Evolutionary conservation across 192 early-diverging fungal genomes (phyloP).

Genomic region (Backusella australiensis): DNA sequence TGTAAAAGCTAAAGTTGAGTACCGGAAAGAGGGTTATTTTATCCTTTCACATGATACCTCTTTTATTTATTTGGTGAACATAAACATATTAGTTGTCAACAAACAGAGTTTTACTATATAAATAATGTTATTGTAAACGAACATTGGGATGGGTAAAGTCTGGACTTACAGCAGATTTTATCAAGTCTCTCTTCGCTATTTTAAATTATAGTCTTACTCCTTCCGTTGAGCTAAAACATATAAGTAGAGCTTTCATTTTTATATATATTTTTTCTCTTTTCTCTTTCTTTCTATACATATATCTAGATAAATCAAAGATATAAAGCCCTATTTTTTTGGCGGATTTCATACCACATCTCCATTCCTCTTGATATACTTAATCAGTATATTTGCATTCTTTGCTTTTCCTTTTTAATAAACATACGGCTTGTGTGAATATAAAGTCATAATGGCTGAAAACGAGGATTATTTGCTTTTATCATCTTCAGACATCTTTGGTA

Average conservation of each 20-base stretch:
- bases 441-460: slow-evolving; percentile 5
- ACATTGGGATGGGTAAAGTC: neutral
- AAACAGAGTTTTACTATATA: neutral
- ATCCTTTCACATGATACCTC: slow-evolving; percentile 3
- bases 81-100: slow-evolving; percentile 3
- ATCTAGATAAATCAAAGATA: neutral
- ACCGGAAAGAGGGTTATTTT: neutral
- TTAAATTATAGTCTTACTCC: neutral
- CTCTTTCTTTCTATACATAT: neutral
- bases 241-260: neutral
- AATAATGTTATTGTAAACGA: slow-evolving; percentile 1
- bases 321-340: neutral
- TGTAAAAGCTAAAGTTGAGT: neutral
- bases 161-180: neutral
- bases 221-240: slow-evolving; percentile 1
- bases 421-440: neutral
- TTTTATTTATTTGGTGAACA: slow-evolving; percentile 4
- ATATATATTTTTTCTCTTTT: neutral
- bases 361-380: neutral
- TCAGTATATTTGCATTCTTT: neutral
- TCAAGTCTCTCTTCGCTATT: neutral
- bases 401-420: neutral
- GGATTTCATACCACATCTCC: neutral
- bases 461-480: slow-evolving; percentile 10
- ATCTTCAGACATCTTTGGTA: slow-evolving; percentile 13